These are phyloP conservation scores for Coniochaeta prunicola DNA, from an alignment of 2,329 filamentous ascomycete genomes.

Conservation along the genomic window DNA sequence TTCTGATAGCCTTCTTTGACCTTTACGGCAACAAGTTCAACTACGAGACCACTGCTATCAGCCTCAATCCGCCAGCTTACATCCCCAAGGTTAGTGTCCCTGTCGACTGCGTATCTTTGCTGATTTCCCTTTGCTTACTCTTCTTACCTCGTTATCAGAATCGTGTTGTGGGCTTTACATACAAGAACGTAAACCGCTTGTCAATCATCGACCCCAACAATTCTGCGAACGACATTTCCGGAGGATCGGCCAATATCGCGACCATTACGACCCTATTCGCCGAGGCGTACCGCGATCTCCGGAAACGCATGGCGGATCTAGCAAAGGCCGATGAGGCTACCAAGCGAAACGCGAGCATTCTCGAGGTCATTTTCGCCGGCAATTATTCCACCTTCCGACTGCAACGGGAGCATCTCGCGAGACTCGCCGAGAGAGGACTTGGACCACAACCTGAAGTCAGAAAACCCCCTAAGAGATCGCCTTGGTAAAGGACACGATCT, in stretches of 20 bases:
- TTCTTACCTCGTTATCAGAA: constrained; percentile 22
- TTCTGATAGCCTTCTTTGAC: constrained; percentile 82
- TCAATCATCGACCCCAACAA: constrained; percentile 92
- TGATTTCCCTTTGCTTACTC: not conserved
- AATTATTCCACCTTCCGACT: constrained; percentile 69
- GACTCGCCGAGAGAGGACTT: constrained; percentile 35
- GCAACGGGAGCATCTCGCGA: constrained; percentile 58
- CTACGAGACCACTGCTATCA: constrained; percentile 62
- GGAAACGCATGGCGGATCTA: constrained; percentile 49
- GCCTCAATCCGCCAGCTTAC: constrained; percentile 66
- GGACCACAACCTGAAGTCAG: not conserved
- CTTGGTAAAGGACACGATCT: not conserved
- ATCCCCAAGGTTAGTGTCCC: constrained; percentile 60
- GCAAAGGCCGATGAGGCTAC: constrained; percentile 21
- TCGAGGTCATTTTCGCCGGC: constrained; percentile 66
- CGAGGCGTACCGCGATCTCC: constrained; percentile 51
- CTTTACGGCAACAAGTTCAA: constrained; percentile 83
- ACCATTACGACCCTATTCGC: constrained; percentile 65
- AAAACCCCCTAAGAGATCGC: not conserved
- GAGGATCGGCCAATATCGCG: constrained; percentile 66
- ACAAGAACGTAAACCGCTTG: constrained; percentile 60
- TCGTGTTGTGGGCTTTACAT: constrained; percentile 36
- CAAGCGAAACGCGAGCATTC: constrained; percentile 43
- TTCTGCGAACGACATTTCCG: constrained; percentile 77
- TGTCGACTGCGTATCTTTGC: not conserved